Percentiles rank a stretch among this genome's conserved stretches.
phyloP scores from a whole-genome alignment of 2,329 filamentous ascomycete genomes.

The Stagonosporopsis tanaceti region DNA sequence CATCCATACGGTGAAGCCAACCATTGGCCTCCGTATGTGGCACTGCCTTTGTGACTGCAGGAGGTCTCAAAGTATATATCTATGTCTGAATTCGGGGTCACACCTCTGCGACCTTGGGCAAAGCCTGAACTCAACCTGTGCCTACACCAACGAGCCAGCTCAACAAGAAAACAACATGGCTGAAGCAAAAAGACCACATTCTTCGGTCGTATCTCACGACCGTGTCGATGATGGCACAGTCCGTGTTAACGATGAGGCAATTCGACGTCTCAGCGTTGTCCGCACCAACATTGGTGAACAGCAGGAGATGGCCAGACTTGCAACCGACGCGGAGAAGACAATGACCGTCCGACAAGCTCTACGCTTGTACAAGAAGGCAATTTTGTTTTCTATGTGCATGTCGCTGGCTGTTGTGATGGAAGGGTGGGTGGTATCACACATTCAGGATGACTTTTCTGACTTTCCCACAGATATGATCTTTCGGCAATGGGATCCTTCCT shows the following conservation, averaged over 20 bases:
- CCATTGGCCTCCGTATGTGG: conserved; percentile 11
- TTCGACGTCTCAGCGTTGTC: conserved; percentile 19
- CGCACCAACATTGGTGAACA: conserved; percentile 15
- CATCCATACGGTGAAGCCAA: not conserved
- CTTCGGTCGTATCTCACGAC: conserved; percentile 12
- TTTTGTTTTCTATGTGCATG: conserved; percentile 80
- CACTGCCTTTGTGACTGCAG: not conserved
- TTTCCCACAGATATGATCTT: conserved; percentile 62
- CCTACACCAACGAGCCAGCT: not conserved
- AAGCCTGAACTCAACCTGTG: not conserved
- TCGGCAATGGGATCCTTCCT: conserved; percentile 80
- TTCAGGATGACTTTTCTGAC: not conserved
- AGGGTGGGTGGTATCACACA: conserved; percentile 63
- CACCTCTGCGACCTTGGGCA: not conserved
- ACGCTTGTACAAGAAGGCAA: conserved; percentile 76
- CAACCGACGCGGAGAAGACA: conserved; percentile 16
- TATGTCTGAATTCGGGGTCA: not conserved
- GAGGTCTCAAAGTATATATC: conserved; percentile 5
- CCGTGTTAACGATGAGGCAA: conserved; percentile 17
- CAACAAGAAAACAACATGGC: conserved; percentile 12
- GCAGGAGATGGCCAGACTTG: conserved; percentile 19
- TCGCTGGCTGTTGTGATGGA: conserved; percentile 89
- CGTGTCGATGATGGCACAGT: conserved; percentile 13
- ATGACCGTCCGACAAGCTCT: conserved; percentile 25
- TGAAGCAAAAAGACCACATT: conserved; percentile 7